Conservation (phyloP, 345 rosid species). For the Citrus inodora region DNA sequence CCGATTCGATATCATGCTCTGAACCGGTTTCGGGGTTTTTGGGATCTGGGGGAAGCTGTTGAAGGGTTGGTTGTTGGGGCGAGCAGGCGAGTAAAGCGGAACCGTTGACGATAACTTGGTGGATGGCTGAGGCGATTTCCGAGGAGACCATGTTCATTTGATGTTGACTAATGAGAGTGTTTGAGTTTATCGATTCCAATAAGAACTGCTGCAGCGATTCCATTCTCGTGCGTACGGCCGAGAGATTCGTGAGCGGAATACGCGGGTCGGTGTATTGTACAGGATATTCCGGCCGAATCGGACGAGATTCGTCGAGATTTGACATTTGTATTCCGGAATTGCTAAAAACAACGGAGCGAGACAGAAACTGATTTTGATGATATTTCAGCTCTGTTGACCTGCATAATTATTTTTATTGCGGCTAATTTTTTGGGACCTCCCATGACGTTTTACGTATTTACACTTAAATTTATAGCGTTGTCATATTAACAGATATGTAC, state of each 20-base stretch:
- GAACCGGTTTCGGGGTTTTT: neutral
- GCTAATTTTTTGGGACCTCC: too few relatives aligned
- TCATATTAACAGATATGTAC: too few relatives aligned
- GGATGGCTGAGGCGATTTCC: conserved; percentile 53
- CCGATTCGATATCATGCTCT: neutral
- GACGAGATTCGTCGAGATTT: conserved; percentile 3
- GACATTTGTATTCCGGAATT: conserved; percentile 13
- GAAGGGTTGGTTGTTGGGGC: conserved; percentile 4
- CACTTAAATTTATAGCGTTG: too few relatives aligned
- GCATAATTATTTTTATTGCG: too few relatives aligned
- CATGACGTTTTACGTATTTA: too few relatives aligned
- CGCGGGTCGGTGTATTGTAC: neutral
- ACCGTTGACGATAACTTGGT: conserved; percentile 46
- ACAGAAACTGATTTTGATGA: neutral
- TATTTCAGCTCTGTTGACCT: too few relatives aligned
- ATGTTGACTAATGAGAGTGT: conserved; percentile 27
- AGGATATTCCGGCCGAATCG: conserved; percentile 1
- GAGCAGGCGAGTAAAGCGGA: conserved; percentile 41
- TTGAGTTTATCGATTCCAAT: conserved; percentile 35
- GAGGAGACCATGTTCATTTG: conserved; percentile 49
- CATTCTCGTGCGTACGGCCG: conserved; percentile 33
- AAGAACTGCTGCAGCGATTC: conserved; percentile 43
- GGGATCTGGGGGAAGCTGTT: neutral
- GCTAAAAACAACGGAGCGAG: neutral
- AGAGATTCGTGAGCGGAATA: conserved; percentile 35